A percentile compares a stretch with the other conserved stretches of the same genome.
Conservation (phyloP, 2,329 filamentous ascomycete species). For the Cladophialophora carrionii region DNA sequence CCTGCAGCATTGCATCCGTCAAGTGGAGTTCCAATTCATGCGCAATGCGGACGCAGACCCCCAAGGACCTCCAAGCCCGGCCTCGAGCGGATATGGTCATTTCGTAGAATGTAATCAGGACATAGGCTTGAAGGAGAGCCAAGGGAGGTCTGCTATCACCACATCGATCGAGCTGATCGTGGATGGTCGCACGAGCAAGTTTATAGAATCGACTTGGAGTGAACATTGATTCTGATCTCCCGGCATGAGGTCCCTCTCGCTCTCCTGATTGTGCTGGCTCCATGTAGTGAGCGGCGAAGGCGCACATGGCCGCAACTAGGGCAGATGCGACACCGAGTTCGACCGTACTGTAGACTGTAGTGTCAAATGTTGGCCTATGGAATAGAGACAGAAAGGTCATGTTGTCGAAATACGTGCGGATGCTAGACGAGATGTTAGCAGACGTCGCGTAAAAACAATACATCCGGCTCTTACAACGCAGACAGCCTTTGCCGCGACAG, state of each 20-base stretch:
- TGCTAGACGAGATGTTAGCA: constrained; percentile 1
- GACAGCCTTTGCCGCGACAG: constrained; percentile 6
- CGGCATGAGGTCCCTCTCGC: no score
- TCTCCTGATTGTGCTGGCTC: constrained; percentile 1
- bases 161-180: constrained; percentile 9
- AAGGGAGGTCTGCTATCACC: constrained; percentile 14
- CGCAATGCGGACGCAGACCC: constrained; percentile 15
- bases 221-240: neutral
- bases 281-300: constrained; percentile 10
- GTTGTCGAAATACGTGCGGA: constrained; percentile 13
- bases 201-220: constrained; percentile 9
- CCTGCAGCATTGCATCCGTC: constrained; percentile 13
- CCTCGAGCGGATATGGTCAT: constrained; percentile 7
- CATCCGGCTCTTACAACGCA: neutral
- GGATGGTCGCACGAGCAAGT: constrained; percentile 11
- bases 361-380: constrained; percentile 11
- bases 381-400: constrained; percentile 17
- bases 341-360: constrained; percentile 8
- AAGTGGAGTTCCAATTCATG: constrained; percentile 18
- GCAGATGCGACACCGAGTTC: neutral
- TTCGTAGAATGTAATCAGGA: constrained; percentile 17
- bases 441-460: neutral
- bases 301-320: constrained; percentile 13
- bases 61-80: constrained; percentile 14
- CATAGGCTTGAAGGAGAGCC: constrained; percentile 10